Evolutionary conservation across 2,329 filamentous ascomycete genomes (phyloP).

Genomic region (Aspergillus sp.): DNA sequence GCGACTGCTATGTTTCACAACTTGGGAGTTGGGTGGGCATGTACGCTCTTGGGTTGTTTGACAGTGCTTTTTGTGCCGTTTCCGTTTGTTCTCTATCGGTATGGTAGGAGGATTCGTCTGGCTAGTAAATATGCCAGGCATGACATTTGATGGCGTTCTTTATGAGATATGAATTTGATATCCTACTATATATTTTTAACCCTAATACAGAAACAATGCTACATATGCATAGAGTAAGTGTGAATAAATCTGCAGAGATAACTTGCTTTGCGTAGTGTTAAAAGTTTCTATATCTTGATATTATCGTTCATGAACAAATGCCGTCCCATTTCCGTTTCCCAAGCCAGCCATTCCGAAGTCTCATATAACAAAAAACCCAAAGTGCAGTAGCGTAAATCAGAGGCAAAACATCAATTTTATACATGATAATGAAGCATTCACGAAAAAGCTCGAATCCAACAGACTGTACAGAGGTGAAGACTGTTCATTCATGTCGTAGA

Average conservation of each 20-base stretch:
- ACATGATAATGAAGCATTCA: not conserved
- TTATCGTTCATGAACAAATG: too few species aligned
- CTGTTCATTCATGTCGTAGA: too few species aligned
- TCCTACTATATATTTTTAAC: not conserved
- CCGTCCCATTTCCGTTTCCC: too few species aligned
- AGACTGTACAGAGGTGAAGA: too few species aligned
- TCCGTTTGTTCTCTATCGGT: conserved; percentile 28
- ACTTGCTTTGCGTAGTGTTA: too few species aligned
- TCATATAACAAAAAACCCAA: not conserved
- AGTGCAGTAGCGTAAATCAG: not conserved
- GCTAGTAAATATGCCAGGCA: too few species aligned
- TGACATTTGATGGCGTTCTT: too few species aligned
- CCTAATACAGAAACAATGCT: not conserved
- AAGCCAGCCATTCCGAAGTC: too few species aligned
- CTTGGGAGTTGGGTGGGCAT: conserved; percentile 26
- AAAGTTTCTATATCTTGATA: too few species aligned
- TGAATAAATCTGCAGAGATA: not conserved
- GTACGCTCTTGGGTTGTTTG: conserved; percentile 24
- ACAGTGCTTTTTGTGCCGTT: conserved; percentile 30
- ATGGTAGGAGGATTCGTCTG: conserved; percentile 7
- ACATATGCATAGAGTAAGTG: not conserved
- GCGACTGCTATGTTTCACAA: conserved; percentile 29
- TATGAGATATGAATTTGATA: too few species aligned
- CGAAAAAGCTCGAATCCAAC: too few species aligned
- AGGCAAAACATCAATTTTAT: not conserved